Percentiles rank a stretch among this genome's conserved stretches.
Evolutionary conservation across 352 stramenopile genomes (phyloP).

Genomic region (Globisporangium polare): DNA sequence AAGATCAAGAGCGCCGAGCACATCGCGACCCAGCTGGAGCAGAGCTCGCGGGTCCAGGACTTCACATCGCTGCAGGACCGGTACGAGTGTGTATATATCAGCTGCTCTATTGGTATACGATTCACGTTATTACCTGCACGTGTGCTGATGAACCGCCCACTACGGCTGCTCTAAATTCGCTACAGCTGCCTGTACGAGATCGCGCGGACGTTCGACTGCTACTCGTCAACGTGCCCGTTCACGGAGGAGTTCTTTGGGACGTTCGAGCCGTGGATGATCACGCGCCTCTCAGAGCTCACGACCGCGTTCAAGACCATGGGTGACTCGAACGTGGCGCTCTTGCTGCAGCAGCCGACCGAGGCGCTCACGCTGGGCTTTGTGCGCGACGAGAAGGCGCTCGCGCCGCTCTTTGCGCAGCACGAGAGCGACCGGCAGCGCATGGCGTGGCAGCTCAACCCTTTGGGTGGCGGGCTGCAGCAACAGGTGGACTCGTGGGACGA

Average conservation of each 20-base stretch:
- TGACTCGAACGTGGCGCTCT: slow-evolving; percentile 55
- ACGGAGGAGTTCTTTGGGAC: slow-evolving; percentile 58
- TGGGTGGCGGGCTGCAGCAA: slow-evolving; percentile 25
- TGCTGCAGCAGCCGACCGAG: slow-evolving; percentile 54
- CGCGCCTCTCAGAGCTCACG: slow-evolving; percentile 49
- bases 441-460: slow-evolving; percentile 31
- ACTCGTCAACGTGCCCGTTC: slow-evolving; percentile 51
- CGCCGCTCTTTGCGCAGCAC: slow-evolving; percentile 29
- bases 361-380: slow-evolving; percentile 70
- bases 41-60: slow-evolving; percentile 23
- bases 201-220: slow-evolving; percentile 69
- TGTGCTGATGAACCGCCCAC: not conserved
- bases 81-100: slow-evolving; percentile 17
- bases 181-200: slow-evolving; percentile 73
- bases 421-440: slow-evolving; percentile 35
- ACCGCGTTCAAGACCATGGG: slow-evolving; percentile 72
- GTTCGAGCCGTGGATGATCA: slow-evolving; percentile 80
- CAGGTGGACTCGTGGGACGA: slow-evolving; percentile 71
- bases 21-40: slow-evolving; percentile 62
- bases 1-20: slow-evolving; percentile 53
- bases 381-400: slow-evolving; percentile 49
- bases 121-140: not conserved
- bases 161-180: not conserved
- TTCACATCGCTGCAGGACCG: slow-evolving; percentile 58
- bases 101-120: not conserved